Base-by-base conservation (phyloP, 805 yeast species). In the Kregervanrija fluxuum region DNA sequence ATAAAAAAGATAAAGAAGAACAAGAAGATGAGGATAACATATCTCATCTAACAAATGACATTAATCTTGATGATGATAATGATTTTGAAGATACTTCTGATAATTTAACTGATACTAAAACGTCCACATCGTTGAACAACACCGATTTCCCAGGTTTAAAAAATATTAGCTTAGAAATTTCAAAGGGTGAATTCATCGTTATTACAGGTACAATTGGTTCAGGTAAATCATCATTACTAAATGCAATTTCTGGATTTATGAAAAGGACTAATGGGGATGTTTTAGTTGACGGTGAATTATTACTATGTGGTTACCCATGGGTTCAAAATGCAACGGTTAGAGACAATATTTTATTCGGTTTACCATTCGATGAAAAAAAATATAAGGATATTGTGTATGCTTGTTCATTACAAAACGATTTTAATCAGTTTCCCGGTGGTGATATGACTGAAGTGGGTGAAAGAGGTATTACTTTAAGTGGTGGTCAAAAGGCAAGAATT, bases 401-500 rank as follows among this genome's bases (percentile, higher is more conserved):
- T 1, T 86, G 95, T 62, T 80, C 88, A 0, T 64, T 86, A 48
- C 69, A 67, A 31, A 75, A 73, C 38, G 95, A 86, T 61, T 69
- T 86, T 50, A 73, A 74, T 4, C 71, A 77, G 38, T 64, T 87
- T 32, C 83, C 85, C 9, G 87, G 80, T 34, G 91, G 91, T 30
- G 95, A 87, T 54, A 55, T 62, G 43, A 85, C 95, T 0, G 85
- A 84, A 60, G 84, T 86, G 53, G 95, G 95, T 49, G 95, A 86
- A 60, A 73, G 86, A 59, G 95, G 95, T 55, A 80, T 86, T 40
- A 85, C 93, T 0, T 65, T 86, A 36, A 82, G 91, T n/a, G 95
- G 95, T 45, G 95, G 95, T 42, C 95, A 86, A 60, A 86, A 86
- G 67, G 91, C 95, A 0, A 74, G 95, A 58, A 62, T 82, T 30